Conservation (phyloP, 2,329 filamentous ascomycete genomes). For the Blumeria hordei region DNA sequence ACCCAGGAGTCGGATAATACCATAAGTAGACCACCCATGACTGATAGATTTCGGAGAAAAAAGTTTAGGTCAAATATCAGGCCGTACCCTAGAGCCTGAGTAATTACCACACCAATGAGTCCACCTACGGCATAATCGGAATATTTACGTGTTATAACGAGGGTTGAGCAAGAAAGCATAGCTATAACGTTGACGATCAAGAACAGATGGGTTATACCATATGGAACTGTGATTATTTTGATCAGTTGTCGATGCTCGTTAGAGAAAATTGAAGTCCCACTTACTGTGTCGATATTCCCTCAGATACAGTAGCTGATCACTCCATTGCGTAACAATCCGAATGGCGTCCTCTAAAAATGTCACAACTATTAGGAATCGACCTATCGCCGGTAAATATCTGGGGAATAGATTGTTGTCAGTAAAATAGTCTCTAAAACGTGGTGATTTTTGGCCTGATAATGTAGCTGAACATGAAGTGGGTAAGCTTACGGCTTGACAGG, state of each 20-base stretch:
- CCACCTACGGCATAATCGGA: conserved; percentile 82
- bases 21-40: conserved; percentile 94
- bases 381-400: conserved; percentile 84
- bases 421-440: too few relatives aligned
- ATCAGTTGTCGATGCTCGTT: neutral
- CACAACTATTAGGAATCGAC: conserved; percentile 90
- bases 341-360: conserved; percentile 95
- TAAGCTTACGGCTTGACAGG: conserved; percentile 75
- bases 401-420: conserved; percentile 6
- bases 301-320: conserved; percentile 78
- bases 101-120: conserved; percentile 72
- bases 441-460: neutral
- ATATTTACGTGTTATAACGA: conserved; percentile 82
- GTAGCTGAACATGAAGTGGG: neutral
- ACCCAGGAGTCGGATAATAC: conserved; percentile 96
- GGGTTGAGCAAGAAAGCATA: conserved; percentile 58
- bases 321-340: conserved; percentile 94
- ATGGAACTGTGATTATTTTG: conserved; percentile 39
- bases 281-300: conserved; percentile 81
- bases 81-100: conserved; percentile 88
- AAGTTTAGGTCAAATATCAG: conserved; percentile 99
- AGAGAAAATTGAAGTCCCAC: neutral
- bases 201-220: conserved; percentile 76
- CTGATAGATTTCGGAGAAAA: conserved; percentile 94
- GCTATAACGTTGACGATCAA: conserved; percentile 71